Evolutionary conservation across 208 protist species (phyloP).

Genomic region (Trichomonas vaginalis): DNA sequence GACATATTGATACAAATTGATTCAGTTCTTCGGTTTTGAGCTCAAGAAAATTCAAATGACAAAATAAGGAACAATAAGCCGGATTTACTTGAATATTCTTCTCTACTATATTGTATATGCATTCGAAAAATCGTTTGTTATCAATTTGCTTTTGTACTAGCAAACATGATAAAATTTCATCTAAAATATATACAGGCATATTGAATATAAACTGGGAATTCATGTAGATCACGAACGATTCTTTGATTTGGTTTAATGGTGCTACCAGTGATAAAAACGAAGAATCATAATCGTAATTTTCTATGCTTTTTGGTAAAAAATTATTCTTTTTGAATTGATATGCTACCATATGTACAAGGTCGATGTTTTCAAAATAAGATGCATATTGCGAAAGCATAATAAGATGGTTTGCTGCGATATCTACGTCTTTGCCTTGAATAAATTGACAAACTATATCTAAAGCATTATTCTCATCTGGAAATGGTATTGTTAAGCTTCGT

Average conservation of each 20-base stretch:
- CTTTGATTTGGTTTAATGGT: not conserved
- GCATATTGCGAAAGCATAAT: not conserved
- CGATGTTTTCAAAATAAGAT: not conserved
- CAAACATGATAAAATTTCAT: not conserved
- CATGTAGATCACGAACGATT: not conserved
- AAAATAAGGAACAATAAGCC: not conserved
- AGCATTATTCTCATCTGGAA: not conserved
- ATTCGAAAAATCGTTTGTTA: not conserved
- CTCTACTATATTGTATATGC: not conserved
- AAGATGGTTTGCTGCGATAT: not conserved
- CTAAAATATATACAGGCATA: not conserved
- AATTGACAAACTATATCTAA: not conserved
- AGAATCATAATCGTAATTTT: not conserved
- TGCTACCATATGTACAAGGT: not conserved
- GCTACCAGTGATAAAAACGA: not conserved
- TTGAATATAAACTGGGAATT: not conserved
- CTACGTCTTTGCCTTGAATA: not conserved
- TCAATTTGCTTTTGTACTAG: not conserved
- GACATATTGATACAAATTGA: not conserved
- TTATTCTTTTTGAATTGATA: not conserved
- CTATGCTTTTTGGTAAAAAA: not conserved
- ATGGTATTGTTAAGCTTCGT: not conserved
- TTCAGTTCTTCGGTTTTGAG: not conserved
- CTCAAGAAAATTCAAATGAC: not conserved
- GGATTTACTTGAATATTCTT: not conserved